Percentiles rank a stretch among this genome's conserved stretches.
These are phyloP conservation scores for Rubroboletus pulcherrimus DNA, from an alignment of 768 basidiomycete genomes.

Conservation along the genomic window DNA sequence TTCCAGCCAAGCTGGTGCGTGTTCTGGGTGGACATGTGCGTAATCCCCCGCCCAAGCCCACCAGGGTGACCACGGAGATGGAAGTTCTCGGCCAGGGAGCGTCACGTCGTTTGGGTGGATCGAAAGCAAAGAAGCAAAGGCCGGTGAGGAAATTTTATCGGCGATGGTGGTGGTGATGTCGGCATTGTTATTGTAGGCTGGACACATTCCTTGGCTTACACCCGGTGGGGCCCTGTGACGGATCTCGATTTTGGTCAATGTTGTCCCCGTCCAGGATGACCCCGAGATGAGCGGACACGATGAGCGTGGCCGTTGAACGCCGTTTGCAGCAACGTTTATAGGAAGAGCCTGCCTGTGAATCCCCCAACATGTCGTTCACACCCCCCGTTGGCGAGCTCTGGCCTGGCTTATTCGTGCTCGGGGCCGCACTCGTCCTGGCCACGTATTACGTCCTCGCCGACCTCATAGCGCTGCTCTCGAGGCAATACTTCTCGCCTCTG, in stretches of 20 bases:
- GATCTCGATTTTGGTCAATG: background rate
- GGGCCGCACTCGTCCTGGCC: slow-evolving; percentile 12
- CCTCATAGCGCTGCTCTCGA: slow-evolving; percentile 40
- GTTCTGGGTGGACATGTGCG: slow-evolving; percentile 13
- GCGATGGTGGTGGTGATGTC: slow-evolving; percentile 13
- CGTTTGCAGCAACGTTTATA: background rate
- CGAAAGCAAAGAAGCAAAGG: slow-evolving; percentile 34
- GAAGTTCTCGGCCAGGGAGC: slow-evolving; percentile 14
- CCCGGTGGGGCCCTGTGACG: background rate
- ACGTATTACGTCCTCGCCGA: slow-evolving; percentile 30
- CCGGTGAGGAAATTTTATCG: slow-evolving; percentile 19
- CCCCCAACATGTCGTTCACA: slow-evolving; percentile 1
- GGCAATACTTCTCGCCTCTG: slow-evolving; percentile 47
- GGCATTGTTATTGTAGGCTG: background rate
- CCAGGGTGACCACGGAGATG: slow-evolving; percentile 32
- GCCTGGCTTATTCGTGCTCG: background rate
- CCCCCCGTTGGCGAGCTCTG: background rate
- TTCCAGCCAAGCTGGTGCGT: slow-evolving; percentile 22
- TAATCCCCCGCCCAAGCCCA: slow-evolving; percentile 33
- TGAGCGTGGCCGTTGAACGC: background rate
- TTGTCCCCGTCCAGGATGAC: background rate
- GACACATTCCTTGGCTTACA: background rate
- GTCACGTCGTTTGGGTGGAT: slow-evolving; percentile 48
- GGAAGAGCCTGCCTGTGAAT: background rate
- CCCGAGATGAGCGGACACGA: background rate